Evolutionary conservation across 768 basidiomycete species (phyloP), one percentile per base, ranked within the genome.

Genomic region (Pulveroboletus sp.): DNA sequence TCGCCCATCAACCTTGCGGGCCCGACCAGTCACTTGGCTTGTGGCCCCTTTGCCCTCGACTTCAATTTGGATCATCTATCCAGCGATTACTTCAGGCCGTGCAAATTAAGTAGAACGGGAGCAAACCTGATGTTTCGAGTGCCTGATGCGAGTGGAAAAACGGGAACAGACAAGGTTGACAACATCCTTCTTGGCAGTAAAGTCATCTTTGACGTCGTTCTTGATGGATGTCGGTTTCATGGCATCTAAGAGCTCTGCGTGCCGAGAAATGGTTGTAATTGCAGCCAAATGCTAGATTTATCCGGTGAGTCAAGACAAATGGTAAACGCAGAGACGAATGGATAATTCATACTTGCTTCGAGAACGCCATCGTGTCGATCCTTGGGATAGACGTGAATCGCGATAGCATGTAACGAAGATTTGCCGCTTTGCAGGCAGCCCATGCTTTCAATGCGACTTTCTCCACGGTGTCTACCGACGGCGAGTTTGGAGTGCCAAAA

Each of bases 191-290:
- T 63, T 63, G 8, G 45, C 6, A 2, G 37, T 60, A 50, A 67
- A 67, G 0, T 68, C 48, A 4, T 58, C 27, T 6, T 56, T 45
- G 10, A 81, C 66, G 11, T 73, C 68, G 41, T 83, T 81, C 26
- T 63, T 72, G 9, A 65, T 71, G 24, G 65, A 51, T 0, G 53
- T 54, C 0, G 83, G 79, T 54, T 81, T 81, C 45, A 72, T 53
- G 16, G 74, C 65, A 16, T 78, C 73, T 14, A 81, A 67, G 8
- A 75, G 73, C 16, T 76, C 70, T 2, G 73, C 62, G 37, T 79
- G 73, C 6, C 68, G 71, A 12, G 71, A 69, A 40, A 77, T 65
- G 54, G 74, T 82, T 1, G 75, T 67, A 3, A 84, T 59, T 14
- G 73, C 68, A 13, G 61, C 52, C 8, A 85, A 65, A 31, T 66